phyloP scores from a whole-genome alignment of 2,329 filamentous ascomycete species.

The Mariannaea sp. region DNA sequence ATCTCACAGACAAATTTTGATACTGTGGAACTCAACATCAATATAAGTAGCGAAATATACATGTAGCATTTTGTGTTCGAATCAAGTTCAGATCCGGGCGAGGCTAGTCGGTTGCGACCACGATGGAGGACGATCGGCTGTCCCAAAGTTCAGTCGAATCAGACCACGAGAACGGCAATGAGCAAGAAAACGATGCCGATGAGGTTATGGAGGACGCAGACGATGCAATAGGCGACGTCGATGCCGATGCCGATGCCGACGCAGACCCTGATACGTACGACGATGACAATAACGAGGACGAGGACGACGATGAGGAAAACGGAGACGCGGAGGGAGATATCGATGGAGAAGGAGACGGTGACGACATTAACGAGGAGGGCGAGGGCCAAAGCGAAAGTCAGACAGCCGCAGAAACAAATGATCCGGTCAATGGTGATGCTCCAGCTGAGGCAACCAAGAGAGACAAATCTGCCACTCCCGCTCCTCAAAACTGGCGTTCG shows the following conservation, averaged over 20 bases:
- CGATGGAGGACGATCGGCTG: conserved; percentile 32
- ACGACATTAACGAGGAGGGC: conserved; percentile 47
- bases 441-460: conserved; percentile 28
- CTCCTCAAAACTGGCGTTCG: conserved; percentile 24
- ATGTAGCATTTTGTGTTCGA: not conserved
- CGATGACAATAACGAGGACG: conserved; percentile 46
- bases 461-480: conserved; percentile 39
- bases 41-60: not conserved
- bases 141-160: conserved; percentile 35
- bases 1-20: too few relatives aligned
- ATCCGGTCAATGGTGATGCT: conserved; percentile 45
- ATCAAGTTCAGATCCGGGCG: not conserved
- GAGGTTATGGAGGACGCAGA: conserved; percentile 61
- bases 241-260: conserved; percentile 42
- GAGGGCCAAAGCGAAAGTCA: conserved; percentile 47
- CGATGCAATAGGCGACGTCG: conserved; percentile 46
- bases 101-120: conserved; percentile 17
- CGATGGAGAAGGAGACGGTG: conserved; percentile 44
- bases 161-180: conserved; percentile 41
- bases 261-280: conserved; percentile 42
- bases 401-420: conserved; percentile 35
- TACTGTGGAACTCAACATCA: not conserved
- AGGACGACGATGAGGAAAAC: conserved; percentile 43
- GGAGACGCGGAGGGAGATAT: conserved; percentile 46
- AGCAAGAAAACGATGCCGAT: conserved; percentile 53